Conservation (phyloP, 306 rosid genomes). For the Prunus mira region DNA sequence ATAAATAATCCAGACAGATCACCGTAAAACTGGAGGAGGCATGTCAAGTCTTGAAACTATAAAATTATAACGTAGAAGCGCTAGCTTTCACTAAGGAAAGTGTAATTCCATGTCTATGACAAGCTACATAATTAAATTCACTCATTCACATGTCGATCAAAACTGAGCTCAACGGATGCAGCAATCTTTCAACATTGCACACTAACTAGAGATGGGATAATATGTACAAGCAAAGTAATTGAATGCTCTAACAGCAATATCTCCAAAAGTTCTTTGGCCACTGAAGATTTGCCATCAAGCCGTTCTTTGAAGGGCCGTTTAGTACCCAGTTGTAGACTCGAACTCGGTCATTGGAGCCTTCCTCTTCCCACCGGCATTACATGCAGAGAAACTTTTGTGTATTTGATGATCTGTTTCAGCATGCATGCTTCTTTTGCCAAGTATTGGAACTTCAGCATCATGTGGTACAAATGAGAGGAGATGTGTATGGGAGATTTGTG, state of each 20-base stretch:
- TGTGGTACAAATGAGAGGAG: not conserved
- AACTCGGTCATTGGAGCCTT: slow-evolving; percentile 31
- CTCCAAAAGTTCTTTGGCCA: not conserved
- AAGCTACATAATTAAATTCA: not conserved
- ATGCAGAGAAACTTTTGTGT: not conserved
- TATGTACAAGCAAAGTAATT: slow-evolving; percentile 7
- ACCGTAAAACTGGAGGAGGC: not conserved
- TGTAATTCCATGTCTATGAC: not conserved
- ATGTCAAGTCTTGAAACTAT: not conserved
- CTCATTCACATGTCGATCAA: slow-evolving; percentile 28
- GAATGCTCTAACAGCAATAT: not conserved
- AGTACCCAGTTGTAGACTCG: slow-evolving; percentile 18
- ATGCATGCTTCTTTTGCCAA: slow-evolving; percentile 16
- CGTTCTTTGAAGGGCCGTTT: slow-evolving; percentile 9
- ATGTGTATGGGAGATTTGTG: slow-evolving; percentile 1
- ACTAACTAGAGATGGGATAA: slow-evolving; percentile 15
- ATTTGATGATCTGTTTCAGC: not conserved
- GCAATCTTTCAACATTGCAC: slow-evolving; percentile 9
- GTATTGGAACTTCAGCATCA: slow-evolving; percentile 43
- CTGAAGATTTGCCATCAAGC: not conserved
- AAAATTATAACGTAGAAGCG: not conserved
- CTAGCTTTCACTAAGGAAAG: not conserved
- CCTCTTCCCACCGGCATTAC: slow-evolving; percentile 23
- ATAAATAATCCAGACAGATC: not conserved
- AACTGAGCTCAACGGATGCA: slow-evolving; percentile 26